Evolutionary conservation across 108 stramenopile genomes (phyloP).

Genomic region (Mayamaea pseudoterrestris): DNA sequence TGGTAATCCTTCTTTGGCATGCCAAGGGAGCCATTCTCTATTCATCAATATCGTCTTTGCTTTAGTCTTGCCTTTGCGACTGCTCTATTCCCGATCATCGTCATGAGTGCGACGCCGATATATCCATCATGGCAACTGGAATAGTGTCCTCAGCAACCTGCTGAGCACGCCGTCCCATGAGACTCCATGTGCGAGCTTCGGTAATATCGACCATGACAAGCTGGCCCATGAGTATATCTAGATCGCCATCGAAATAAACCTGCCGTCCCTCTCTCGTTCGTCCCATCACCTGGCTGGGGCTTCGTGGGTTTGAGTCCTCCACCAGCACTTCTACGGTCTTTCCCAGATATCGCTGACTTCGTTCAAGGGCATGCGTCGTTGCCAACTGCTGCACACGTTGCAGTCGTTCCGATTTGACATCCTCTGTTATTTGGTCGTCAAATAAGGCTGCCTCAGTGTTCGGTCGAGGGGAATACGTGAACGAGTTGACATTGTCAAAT

Average conservation of each 20-base stretch:
- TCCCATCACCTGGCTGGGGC: slow-evolving; percentile 76
- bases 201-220: slow-evolving; percentile 56
- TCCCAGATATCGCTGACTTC: slow-evolving; percentile 78
- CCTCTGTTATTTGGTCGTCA: slow-evolving; percentile 55
- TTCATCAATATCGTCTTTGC: too few relatives aligned
- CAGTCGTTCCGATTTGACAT: slow-evolving; percentile 81
- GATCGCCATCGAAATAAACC: slow-evolving; percentile 78
- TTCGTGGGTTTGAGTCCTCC: slow-evolving; percentile 80
- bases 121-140: too few relatives aligned
- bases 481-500: slow-evolving; percentile 44
- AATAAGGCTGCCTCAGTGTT: slow-evolving; percentile 45
- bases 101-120: too few relatives aligned
- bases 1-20: too few relatives aligned
- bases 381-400: slow-evolving; percentile 75
- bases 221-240: slow-evolving; percentile 58
- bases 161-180: too few relatives aligned
- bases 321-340: slow-evolving; percentile 72
- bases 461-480: slow-evolving; percentile 46
- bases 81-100: too few relatives aligned
- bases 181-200: slow-evolving; percentile 76
- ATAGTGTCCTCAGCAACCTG: too few relatives aligned
- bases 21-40: too few relatives aligned
- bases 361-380: slow-evolving; percentile 65
- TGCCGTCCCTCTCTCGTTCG: slow-evolving; percentile 77
- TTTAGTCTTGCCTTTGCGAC: too few relatives aligned